These are phyloP conservation scores for Fusarium incarnatum DNA, from an alignment of 2,329 filamentous ascomycete species.

Conservation along the genomic window DNA sequence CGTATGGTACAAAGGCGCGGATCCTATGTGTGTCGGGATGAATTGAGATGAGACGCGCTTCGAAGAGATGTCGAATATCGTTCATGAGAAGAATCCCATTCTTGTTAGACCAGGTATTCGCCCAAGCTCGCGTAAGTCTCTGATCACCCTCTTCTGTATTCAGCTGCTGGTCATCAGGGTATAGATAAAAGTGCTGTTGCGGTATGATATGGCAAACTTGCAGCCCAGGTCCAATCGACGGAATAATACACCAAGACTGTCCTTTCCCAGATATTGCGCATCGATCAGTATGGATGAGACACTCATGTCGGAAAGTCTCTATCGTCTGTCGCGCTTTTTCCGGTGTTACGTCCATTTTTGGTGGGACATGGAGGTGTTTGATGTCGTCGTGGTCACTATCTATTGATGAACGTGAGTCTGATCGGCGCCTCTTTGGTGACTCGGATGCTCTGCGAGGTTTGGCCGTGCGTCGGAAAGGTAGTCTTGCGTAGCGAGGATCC, in stretches of 20 bases:
- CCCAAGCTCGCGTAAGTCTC: not conserved
- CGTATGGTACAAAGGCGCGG: slow-evolving; percentile 18
- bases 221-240: slow-evolving; percentile 22
- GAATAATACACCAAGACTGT: slow-evolving; percentile 24
- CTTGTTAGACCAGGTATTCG: not conserved
- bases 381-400: slow-evolving; percentile 1
- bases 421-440: slow-evolving; percentile 6
- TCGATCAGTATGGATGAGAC: not conserved
- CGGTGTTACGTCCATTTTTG: not conserved
- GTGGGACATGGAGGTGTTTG: slow-evolving; percentile 4
- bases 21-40: slow-evolving; percentile 37
- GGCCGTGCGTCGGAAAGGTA: not conserved
- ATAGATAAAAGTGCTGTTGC: slow-evolving; percentile 37
- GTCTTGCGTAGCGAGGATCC: not conserved
- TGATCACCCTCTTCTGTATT: accelerated
- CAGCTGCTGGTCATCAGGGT: slow-evolving; percentile 11
- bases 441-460: not conserved
- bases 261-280: slow-evolving; percentile 39
- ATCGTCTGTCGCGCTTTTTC: not conserved
- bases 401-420: slow-evolving; percentile 1
- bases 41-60: slow-evolving; percentile 40
- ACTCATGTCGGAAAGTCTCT: not conserved
- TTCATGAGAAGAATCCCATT: not conserved
- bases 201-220: slow-evolving; percentile 42
- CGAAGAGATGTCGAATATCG: slow-evolving; percentile 13